Base-by-base conservation (phyloP, 2,329 filamentous ascomycete genomes). In the Ophiosphaerella korrae region DNA sequence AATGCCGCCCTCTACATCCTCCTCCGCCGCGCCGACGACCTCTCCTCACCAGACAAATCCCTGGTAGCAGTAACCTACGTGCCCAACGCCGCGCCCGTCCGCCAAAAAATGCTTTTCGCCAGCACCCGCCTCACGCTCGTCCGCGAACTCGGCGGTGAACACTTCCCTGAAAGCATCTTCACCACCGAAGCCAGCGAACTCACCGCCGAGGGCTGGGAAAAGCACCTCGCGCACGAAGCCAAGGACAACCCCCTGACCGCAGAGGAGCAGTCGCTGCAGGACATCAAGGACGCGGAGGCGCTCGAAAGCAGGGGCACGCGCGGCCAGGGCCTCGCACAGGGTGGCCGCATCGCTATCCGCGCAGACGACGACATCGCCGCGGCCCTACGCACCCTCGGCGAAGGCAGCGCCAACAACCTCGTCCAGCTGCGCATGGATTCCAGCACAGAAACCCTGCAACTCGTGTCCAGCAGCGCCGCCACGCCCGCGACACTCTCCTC, bases 101-200 rank as follows among this genome's bases (percentile, higher is more conserved):
- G 90, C 34, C 88, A 91, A 71, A 94, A 94, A 80, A 94, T 90
- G 87, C 82, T 94, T 18, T 92, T 93, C 72, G 89, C 90, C 5
- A 84, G 86, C 21, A 92, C 90, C 24, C 83, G 89, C 8, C 78
- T 92, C 62, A 89, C 89, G 0, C 80, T 94, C 1, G 83, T 88
- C 42, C 83, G 89, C 36, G 89, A 93, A 74, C 80, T 94, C 8
- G 90, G 90, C 39, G 83, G 85, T 46, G 89, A 94, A 71, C 82
- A 90, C 64, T 93, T 94, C 74, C 79, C 87, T 44, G 88, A 92
- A 70, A 88, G 84, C 21, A 79, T 93, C 36, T 91, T 92, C 68
- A 84, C 82, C 9, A 93, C 88, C 1, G 83, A 81, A 35, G 77
- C 85, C 21, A 82, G 84, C 16, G 90, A 94, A 75, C 76, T 94